These are phyloP conservation scores for Globisporangium splendens DNA, from an alignment of 352 stramenopile species.

Conservation along the genomic window DNA sequence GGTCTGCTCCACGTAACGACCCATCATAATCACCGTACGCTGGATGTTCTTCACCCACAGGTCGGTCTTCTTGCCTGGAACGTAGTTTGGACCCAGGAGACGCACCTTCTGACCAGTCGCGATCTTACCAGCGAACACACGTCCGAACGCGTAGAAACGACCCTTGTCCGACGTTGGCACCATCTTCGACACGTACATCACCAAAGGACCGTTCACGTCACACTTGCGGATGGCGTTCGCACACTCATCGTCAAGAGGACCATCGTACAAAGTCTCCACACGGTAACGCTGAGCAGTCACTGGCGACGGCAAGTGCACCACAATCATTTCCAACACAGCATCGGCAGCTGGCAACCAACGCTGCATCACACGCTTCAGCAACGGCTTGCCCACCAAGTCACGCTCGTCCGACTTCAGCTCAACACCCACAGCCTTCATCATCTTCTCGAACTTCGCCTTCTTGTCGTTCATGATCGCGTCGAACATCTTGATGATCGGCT, in stretches of 20 bases:
- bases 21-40: conserved; percentile 99
- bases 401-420: conserved; percentile 98
- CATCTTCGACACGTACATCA: conserved; percentile 99
- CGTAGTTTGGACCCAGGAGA: conserved; percentile 99
- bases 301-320: conserved; percentile 98
- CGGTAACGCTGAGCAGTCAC: conserved; percentile 96
- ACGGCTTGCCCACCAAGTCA: conserved; percentile 94
- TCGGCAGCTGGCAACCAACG: conserved; percentile 99
- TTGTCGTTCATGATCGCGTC: conserved; percentile 99
- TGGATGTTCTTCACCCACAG: conserved; percentile 99
- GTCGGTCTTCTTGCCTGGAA: conserved; percentile 99
- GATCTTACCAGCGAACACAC: conserved; percentile 99
- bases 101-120: conserved; percentile 98
- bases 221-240: conserved; percentile 97
- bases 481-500: conserved; percentile 99
- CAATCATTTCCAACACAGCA: conserved; percentile 99
- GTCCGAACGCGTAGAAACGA: conserved; percentile 99
- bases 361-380: conserved; percentile 99
- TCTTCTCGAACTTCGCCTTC: conserved; percentile 98
- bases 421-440: conserved; percentile 95
- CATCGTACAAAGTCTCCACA: conserved; percentile 98
- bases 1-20: conserved; percentile 97
- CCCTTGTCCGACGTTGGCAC: conserved; percentile 98
- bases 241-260: conserved; percentile 97
- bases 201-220: conserved; percentile 96